Percentiles rank a stretch among this genome's conserved stretches.
phyloP scores from a whole-genome alignment of 805 yeast genomes.

The Cyberlindnera xishuangbannaensis region DNA sequence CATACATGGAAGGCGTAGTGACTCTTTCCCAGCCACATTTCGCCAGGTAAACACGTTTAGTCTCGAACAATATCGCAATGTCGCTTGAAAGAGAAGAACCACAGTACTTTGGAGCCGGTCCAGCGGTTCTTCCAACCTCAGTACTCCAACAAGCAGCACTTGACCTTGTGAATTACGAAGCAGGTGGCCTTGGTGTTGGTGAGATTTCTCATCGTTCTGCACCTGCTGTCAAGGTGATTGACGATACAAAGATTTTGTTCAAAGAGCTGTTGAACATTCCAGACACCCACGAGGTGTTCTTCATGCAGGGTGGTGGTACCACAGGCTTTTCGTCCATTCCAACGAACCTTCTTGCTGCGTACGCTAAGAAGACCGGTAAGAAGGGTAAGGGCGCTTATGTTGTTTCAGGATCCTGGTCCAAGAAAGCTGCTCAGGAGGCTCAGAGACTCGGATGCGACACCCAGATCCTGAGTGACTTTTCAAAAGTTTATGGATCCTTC shows the following conservation, averaged over 20 bases:
- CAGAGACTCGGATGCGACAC: conserved; percentile 71
- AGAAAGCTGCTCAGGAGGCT: conserved; percentile 85
- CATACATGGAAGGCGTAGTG: no score
- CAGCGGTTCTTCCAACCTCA: conserved; percentile 80
- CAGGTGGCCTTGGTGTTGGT: conserved; percentile 79
- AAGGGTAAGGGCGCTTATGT: conserved; percentile 80
- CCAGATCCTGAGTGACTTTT: conserved; percentile 63
- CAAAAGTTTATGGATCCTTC: conserved; percentile 49
- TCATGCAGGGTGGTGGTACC: conserved; percentile 98
- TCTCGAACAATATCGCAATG: no score
- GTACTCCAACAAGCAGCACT: conserved; percentile 85
- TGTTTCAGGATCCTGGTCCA: conserved; percentile 92
- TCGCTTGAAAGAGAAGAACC: conserved; percentile 60
- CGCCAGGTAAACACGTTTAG: no score
- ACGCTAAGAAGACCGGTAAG: conserved; percentile 65
- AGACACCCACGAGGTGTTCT: conserved; percentile 89
- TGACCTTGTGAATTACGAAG: conserved; percentile 70
- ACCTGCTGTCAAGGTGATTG: conserved; percentile 72
- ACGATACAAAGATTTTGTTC: conserved; percentile 67
- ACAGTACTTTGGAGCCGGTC: conserved; percentile 96
- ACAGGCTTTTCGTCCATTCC: conserved; percentile 89
- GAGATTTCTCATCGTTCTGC: conserved; percentile 94
- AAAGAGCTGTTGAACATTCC: conserved; percentile 67
- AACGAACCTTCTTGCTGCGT: conserved; percentile 72
- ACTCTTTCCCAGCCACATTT: no score